Evolutionary conservation across 169 alveolate genomes (phyloP), one percentile per base, ranked within the genome.

Genomic region (Cryptosporidium tyzzeri): DNA sequence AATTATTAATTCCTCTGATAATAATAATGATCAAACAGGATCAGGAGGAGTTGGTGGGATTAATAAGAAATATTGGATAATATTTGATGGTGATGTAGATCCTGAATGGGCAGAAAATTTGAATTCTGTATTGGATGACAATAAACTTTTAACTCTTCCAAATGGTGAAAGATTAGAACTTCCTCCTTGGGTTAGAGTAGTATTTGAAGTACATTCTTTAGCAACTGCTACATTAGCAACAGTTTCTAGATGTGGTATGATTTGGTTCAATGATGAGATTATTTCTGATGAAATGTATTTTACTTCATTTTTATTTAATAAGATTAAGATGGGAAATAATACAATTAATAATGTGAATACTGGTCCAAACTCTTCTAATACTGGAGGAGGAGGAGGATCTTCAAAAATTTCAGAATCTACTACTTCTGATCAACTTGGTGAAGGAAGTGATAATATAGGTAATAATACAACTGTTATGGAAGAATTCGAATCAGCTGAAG

Each of bases 81-180:
- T 98, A 68, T 98, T 98, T 89, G 99, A 98, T 93, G 99, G 99
- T 8, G 99, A 98, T 86, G 99, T 98, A 6, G 99, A 98, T 86
- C 99, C 99, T 18, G 99, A 98, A 84, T 98, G 99, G 99, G 99
- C 99, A 39, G 99, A 98, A 93, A 98, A 97, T 69, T 94, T 98
- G 84, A 98, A 98, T 94, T 97, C 99, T 16, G 99, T 98, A 10
- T 94, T 98, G 69, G 99, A 98, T 93, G 99, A 98, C 92, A 98
- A 97, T 93, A 97, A 97, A 91, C 95, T 98, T 33, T 93, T 97
- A n/a, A 97, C 99, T 8, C 93, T 98, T 50, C 99, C 99, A 9
- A 97, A 96, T 71, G 99, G 99, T 39, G 99, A 97, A 91, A 94
- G 99, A 62, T 93, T 98, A n/a, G 95, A 93, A 31, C 95, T 97